Base-by-base conservation (phyloP, 306 rosid species). In the Prosopis cineraria region DNA sequence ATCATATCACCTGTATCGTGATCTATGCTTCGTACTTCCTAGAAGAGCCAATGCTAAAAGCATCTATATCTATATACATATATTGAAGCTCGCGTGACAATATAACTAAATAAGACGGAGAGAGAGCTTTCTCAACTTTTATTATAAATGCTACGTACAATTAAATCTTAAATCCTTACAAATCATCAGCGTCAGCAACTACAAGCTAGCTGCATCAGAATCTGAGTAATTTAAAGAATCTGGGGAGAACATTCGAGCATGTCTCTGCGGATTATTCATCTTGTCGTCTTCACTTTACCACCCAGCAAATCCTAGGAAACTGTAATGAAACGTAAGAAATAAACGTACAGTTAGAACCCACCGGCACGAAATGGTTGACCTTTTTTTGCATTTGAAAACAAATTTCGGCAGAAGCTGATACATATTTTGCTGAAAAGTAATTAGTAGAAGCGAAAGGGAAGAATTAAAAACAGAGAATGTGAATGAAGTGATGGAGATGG, bases 281-380 rank as follows among this genome's bases (percentile, higher is more conserved):
- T 1, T 56, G 13, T 19, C 59, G 9, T 30, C 43, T 56, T 25
- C 27, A 64, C 6, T 47, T 52, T 79, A 89, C 87, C 85, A 85
- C 53, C 85, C 89, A 47, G 63, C 82, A 25, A 56, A 81, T 70
- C 93, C 91, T 83, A 89, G 82, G 80, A 89, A 89, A 77, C 91
- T 87, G 89, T 33, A 79, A 79, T 3, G 39, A 60, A 69, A 55
- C 59, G 19, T 17, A 10, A 31, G 10, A 7, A 22, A 17, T n/a
- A n/a, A n/a, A n/a, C n/a, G n/a, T n/a, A 69, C 39, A 64, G 45
- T 56, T 8, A 56, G 10, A n/a, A n/a, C n/a, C n/a, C n/a, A n/a
- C n/a, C n/a, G n/a, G n/a, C n/a, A n/a, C n/a, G n/a, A n/a, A n/a
- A n/a, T n/a, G n/a, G n/a, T n/a, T n/a, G n/a, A n/a, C n/a, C n/a